Percentiles rank a stretch among this genome's conserved stretches.
Conservation (phyloP, 2,329 filamentous ascomycete species). For the Trichoderma pleuroti region DNA sequence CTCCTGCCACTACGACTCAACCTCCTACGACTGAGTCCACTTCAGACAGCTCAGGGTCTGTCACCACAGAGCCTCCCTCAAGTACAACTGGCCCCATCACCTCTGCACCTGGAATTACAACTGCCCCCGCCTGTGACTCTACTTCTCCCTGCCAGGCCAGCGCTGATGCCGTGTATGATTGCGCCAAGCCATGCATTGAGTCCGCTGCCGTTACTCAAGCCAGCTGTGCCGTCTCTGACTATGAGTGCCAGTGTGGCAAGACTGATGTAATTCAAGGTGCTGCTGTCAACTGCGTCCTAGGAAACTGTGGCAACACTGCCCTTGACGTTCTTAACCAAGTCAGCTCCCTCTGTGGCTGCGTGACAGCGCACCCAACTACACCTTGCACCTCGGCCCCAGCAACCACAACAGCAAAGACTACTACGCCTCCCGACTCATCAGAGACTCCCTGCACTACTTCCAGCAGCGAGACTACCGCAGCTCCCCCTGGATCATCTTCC, state of each 20-base stretch:
- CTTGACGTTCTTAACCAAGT: constrained; percentile 25
- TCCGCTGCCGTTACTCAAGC: constrained; percentile 20
- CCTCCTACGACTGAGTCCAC: not conserved
- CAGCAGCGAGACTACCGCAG: not conserved
- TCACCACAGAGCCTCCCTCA: not conserved
- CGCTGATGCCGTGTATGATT: constrained; percentile 21
- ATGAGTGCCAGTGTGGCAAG: constrained; percentile 22
- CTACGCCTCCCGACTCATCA: not conserved
- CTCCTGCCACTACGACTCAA: not conserved
- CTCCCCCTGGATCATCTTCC: not conserved
- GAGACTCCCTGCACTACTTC: not conserved
- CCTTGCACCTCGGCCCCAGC: constrained; percentile 11
- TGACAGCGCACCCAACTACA: constrained; percentile 22
- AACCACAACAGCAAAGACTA: not conserved
- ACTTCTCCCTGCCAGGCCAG: constrained; percentile 18
- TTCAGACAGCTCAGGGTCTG: not conserved
- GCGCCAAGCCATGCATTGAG: constrained; percentile 22
- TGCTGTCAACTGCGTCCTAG: constrained; percentile 25
- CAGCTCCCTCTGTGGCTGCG: constrained; percentile 25
- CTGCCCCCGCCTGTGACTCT: not conserved
- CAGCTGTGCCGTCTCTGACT: constrained; percentile 19
- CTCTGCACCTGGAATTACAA: not conserved
- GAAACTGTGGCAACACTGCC: constrained; percentile 23
- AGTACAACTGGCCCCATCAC: not conserved
- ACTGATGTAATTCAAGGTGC: constrained; percentile 21